Evolutionary conservation across 1,284 basidiomycete genomes (phyloP).

Genomic region (Ustilago nuda): DNA sequence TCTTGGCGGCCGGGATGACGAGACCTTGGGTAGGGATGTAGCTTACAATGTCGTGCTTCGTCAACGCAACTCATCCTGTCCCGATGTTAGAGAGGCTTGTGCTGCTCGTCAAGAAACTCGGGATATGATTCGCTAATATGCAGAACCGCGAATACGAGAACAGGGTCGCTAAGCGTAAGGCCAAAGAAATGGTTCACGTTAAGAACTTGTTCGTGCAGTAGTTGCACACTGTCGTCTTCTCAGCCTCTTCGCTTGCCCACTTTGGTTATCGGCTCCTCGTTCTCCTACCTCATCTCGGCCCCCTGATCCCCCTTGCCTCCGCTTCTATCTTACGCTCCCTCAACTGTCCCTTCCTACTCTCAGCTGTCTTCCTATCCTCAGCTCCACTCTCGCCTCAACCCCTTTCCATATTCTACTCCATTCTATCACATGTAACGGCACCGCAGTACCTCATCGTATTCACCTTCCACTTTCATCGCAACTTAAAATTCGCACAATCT

Average conservation of each 20-base stretch:
- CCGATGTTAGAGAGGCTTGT: not conserved
- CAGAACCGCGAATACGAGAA: not conserved
- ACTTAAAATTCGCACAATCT: not conserved
- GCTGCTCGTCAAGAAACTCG: not conserved
- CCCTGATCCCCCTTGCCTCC: not conserved
- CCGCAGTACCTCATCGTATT: not conserved
- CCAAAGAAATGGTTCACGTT: not conserved
- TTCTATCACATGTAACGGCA: not conserved
- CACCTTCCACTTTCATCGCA: not conserved
- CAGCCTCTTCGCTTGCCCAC: not conserved
- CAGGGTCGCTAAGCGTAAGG: not conserved
- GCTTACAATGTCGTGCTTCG: not conserved
- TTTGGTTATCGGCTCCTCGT: not conserved
- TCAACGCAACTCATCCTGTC: not conserved
- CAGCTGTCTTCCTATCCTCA: not conserved
- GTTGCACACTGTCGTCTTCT: not conserved
- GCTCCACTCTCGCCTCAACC: not conserved
- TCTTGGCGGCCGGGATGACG: not conserved
- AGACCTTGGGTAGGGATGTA: not conserved
- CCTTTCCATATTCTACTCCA: not conserved
- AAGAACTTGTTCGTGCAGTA: not conserved
- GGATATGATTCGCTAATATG: not conserved
- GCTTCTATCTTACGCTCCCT: not conserved
- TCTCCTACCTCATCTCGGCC: not conserved
- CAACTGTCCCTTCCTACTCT: too few species aligned